Base-by-base conservation (phyloP, 1,284 basidiomycete genomes). In the Cutaneotrichosporon cyanovorans region DNA sequence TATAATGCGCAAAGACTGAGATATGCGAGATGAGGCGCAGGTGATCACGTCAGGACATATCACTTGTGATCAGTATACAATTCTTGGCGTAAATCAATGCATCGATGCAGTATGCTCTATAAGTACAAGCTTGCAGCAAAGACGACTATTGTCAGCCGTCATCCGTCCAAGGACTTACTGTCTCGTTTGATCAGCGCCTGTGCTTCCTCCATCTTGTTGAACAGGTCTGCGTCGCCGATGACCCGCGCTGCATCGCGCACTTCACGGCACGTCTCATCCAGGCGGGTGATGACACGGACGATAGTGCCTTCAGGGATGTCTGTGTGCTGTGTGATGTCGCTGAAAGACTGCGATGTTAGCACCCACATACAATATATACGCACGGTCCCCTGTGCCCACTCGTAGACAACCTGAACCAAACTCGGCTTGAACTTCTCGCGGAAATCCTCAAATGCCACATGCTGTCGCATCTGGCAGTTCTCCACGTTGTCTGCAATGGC, bases 361-460 rank as follows among this genome's bases (percentile, higher is more conserved):
- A 16, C 2, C 15, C 14, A n/a, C 6, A 12, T 4, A 23, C 18
- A 8, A 19, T 4, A 3, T 22, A 15, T 9, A 65, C 80, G 61
- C 60, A 92, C 92, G 85, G 92, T 95, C 45, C 95, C 95, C 65
- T 85, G 86, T 0, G 95, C 92, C 95, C 95, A 99, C 69, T 97
- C 91, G 67, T 97, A 96, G 8, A 97, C 93, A 1, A 96, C 92
- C 63, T 95, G 88, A 11, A 89, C 82, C 21, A 99, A 74, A 2
- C 93, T 93, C 55, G 87, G 85, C 69, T 92, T 93, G 56, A 90
- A 79, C 52, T 73, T 74, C 40, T 76, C 78, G 25, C 80, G 78
- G 65, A 85, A 85, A 51, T 85, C 87, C 58, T 86, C 85, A 23
- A 80, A 81, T 33, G 80, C 75, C 1, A 95, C 85, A 60, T 84